These are phyloP conservation scores for Cladosporium halotolerans DNA, from an alignment of 2,329 filamentous ascomycete species.

Conservation along the genomic window DNA sequence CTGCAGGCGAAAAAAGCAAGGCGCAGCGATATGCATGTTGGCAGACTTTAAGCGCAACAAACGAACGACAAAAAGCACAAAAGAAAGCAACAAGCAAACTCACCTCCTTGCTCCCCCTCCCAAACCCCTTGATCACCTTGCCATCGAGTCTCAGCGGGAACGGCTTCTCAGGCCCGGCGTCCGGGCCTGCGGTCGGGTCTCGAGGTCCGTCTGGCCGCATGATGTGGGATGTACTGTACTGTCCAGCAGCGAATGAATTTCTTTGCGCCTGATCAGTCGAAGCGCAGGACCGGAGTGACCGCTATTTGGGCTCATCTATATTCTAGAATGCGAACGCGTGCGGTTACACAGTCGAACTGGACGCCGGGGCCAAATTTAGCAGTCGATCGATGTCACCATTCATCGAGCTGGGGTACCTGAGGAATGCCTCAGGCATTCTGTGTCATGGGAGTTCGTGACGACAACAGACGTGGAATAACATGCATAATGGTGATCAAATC, in stretches of 20 bases:
- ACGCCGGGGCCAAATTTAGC: neutral
- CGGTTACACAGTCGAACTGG: neutral
- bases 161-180: slow-evolving; percentile 66
- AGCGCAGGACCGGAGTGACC: neutral
- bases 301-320: too few species aligned
- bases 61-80: neutral
- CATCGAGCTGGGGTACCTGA: neutral
- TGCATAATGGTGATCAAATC: too few species aligned
- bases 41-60: too few species aligned
- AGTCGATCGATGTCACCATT: slow-evolving; percentile 1
- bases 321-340: neutral
- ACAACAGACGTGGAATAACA: too few species aligned
- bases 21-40: too few species aligned
- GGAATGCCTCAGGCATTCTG: neutral
- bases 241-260: neutral
- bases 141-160: slow-evolving; percentile 81
- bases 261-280: too few species aligned
- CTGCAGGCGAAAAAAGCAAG: too few species aligned
- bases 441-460: too few species aligned
- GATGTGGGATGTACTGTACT: neutral
- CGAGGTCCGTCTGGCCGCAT: slow-evolving; percentile 48
- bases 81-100: slow-evolving; percentile 10
- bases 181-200: slow-evolving; percentile 65
- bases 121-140: slow-evolving; percentile 86
- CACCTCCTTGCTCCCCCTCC: slow-evolving; percentile 86